Evolutionary conservation across 768 basidiomycete species (phyloP).

Genomic region (Suillus luteus): DNA sequence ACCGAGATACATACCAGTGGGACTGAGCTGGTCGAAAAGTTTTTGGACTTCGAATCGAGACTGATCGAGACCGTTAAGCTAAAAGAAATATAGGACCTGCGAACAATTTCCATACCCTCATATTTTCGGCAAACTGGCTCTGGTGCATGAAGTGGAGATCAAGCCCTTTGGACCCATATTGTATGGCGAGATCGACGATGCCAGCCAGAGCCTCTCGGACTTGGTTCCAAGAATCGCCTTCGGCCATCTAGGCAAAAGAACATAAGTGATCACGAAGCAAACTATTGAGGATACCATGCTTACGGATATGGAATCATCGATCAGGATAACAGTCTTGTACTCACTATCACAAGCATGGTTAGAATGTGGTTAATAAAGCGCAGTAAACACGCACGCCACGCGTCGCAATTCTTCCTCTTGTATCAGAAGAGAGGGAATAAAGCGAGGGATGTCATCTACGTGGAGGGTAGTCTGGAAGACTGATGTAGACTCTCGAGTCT

Average conservation of each 20-base stretch:
- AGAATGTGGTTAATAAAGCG: conserved; percentile 1
- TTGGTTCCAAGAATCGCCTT: conserved; percentile 40
- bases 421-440: conserved; percentile 19
- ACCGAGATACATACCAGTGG: conserved; percentile 23
- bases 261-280: not conserved
- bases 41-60: conserved; percentile 23
- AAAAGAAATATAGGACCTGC: not conserved
- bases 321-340: conserved; percentile 43
- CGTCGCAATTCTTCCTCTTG: conserved; percentile 23
- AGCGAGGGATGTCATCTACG: conserved; percentile 31
- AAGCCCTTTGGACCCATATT: conserved; percentile 39
- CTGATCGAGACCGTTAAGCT: conserved; percentile 16
- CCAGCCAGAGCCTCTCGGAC: conserved; percentile 44
- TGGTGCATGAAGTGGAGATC: conserved; percentile 47
- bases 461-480: conserved; percentile 28
- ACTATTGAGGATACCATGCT: not conserved
- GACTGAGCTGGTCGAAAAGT: conserved; percentile 29
- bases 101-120: conserved; percentile 21
- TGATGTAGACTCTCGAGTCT: conserved; percentile 14
- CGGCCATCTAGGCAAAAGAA: conserved; percentile 36
- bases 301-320: conserved; percentile 44
- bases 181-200: conserved; percentile 38
- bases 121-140: conserved; percentile 30
- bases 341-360: conserved; percentile 25
- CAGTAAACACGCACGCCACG: conserved; percentile 29